Conservation (phyloP, 140 eudicot genomes). For the Oenanthe javanica region DNA sequence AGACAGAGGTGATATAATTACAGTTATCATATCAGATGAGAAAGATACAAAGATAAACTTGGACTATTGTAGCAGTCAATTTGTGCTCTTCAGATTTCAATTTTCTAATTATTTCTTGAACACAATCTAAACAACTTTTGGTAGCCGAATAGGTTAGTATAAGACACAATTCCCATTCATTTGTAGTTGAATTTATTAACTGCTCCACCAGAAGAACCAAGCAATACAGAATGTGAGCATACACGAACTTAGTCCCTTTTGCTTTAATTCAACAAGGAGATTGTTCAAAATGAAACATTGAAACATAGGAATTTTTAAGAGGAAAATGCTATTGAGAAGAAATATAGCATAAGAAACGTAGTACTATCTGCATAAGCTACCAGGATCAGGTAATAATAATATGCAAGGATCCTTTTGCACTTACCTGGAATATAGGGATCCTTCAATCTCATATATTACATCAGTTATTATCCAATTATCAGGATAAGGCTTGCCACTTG, state of each 20-base stretch:
- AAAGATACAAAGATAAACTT: background rate
- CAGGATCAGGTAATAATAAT: background rate
- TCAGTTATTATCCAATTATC: conserved; percentile 97
- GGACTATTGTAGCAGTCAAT: background rate
- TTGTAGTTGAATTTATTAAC: background rate
- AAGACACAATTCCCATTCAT: background rate
- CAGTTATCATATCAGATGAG: background rate
- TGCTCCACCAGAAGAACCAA: background rate
- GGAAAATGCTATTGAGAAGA: background rate
- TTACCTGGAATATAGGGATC: conserved; percentile 80
- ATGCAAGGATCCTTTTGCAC: background rate
- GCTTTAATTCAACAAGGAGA: background rate
- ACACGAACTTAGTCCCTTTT: background rate
- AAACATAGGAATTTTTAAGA: background rate
- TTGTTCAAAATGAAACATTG: background rate
- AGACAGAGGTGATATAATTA: background rate
- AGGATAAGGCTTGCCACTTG: conserved; percentile 98
- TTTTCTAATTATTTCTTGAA: background rate
- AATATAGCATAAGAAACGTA: background rate
- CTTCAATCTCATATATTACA: conserved; percentile 80
- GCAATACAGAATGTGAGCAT: background rate
- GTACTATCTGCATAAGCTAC: background rate
- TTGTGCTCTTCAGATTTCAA: background rate
- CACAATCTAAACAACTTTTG: background rate
- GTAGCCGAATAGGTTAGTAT: background rate